Conservation (phyloP, 148 eudicot species). For the Cornus controversa region DNA sequence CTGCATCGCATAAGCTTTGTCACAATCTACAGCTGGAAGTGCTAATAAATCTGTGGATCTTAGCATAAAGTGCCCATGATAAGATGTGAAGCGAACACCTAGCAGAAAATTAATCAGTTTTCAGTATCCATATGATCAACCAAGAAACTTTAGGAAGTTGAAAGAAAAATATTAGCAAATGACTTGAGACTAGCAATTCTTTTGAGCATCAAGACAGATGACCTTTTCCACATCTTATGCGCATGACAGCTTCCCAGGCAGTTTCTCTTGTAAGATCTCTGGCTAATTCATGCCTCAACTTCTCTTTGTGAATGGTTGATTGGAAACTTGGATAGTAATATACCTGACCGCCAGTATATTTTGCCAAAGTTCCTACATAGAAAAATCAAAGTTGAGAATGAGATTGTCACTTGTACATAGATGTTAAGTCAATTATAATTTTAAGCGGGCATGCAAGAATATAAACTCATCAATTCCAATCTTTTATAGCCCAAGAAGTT, state of each 20-base stretch:
- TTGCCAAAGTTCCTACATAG: constrained; percentile 77
- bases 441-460: neutral
- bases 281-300: constrained; percentile 79
- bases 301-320: constrained; percentile 65
- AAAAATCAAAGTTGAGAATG: neutral
- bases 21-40: constrained; percentile 98
- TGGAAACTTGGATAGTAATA: constrained; percentile 84
- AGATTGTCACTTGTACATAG: neutral
- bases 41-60: constrained; percentile 95
- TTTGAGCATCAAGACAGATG: constrained; percentile 5
- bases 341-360: constrained; percentile 97
- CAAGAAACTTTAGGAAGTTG: constrained; percentile 3
- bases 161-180: constrained; percentile 13
- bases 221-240: constrained; percentile 99
- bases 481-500: neutral
- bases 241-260: constrained; percentile 99
- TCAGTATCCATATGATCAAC: neutral
- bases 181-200: neutral
- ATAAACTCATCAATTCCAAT: neutral
- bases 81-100: constrained; percentile 91
- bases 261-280: constrained; percentile 97
- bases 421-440: neutral
- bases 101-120: constrained; percentile 12
- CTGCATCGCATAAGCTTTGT: constrained; percentile 92
- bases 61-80: constrained; percentile 98